These are phyloP conservation scores for Claviceps purpurea DNA, from an alignment of 2,329 filamentous ascomycete species.

Conservation along the genomic window DNA sequence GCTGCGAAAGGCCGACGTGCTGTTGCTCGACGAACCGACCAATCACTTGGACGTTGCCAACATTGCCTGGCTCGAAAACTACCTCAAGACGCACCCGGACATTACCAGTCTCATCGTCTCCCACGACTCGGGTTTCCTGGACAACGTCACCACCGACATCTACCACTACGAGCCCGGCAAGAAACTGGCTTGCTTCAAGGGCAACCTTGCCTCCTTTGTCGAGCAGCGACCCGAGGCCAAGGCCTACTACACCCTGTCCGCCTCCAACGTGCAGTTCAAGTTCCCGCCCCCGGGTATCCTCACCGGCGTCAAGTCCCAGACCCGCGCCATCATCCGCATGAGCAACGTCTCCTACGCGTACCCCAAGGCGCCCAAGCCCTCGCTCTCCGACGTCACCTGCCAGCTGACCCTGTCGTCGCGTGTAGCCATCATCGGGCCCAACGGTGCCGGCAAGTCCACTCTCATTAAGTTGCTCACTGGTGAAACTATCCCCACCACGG, in stretches of 20 bases:
- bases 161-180: slow-evolving; percentile 96
- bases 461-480: slow-evolving; percentile 95
- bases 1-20: slow-evolving; percentile 91
- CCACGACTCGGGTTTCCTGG: slow-evolving; percentile 95
- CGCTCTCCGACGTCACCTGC: slow-evolving; percentile 76
- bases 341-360: slow-evolving; percentile 85
- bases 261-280: slow-evolving; percentile 85
- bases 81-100: slow-evolving; percentile 88
- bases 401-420: slow-evolving; percentile 80
- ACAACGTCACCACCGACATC: slow-evolving; percentile 95
- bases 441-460: slow-evolving; percentile 96
- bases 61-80: slow-evolving; percentile 90
- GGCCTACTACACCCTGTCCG: slow-evolving; percentile 93
- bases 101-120: slow-evolving; percentile 97
- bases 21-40: slow-evolving; percentile 94
- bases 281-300: slow-evolving; percentile 93
- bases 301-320: slow-evolving; percentile 88
- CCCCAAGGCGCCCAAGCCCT: slow-evolving; percentile 76
- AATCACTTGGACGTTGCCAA: slow-evolving; percentile 97
- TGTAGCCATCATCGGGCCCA: slow-evolving; percentile 91
- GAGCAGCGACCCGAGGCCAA: slow-evolving; percentile 84
- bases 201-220: slow-evolving; percentile 75
- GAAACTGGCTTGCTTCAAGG: slow-evolving; percentile 80
- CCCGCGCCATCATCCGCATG: slow-evolving; percentile 91
- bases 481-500: slow-evolving; percentile 69